Evolutionary conservation across 2,329 filamentous ascomycete species (phyloP).

Genomic region (Cladophialophora yegresii): DNA sequence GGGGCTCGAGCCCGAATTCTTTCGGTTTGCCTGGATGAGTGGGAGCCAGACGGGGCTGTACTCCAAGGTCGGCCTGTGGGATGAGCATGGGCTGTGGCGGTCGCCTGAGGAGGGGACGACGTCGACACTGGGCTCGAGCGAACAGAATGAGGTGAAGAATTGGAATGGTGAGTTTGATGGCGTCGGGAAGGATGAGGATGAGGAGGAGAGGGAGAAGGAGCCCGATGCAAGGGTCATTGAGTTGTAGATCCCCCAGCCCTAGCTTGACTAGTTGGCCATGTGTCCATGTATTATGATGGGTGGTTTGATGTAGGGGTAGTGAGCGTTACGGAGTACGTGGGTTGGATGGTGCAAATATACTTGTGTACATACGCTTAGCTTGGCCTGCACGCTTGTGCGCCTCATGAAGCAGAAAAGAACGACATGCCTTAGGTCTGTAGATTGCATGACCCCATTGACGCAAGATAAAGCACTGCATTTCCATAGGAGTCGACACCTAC

Average conservation of each 20-base stretch:
- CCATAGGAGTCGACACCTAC: too few relatives aligned
- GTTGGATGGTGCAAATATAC: background rate
- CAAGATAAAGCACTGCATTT: too few relatives aligned
- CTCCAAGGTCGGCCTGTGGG: constrained; percentile 34
- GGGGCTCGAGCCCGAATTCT: constrained; percentile 44
- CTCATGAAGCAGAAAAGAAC: background rate
- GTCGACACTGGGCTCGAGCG: background rate
- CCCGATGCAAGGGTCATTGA: background rate
- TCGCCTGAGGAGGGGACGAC: constrained; percentile 4
- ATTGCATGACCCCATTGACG: too few relatives aligned
- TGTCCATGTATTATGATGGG: background rate
- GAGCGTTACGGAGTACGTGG: background rate
- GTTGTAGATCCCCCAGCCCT: background rate
- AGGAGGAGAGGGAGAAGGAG: background rate
- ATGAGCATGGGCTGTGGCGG: constrained; percentile 34
- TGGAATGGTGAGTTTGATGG: constrained; percentile 4
- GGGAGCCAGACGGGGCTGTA: constrained; percentile 34
- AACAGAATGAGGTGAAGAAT: constrained; percentile 7
- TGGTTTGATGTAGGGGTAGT: background rate
- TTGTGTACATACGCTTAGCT: background rate
- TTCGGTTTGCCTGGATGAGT: constrained; percentile 51
- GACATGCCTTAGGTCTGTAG: background rate
- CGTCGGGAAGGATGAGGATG: constrained; percentile 4
- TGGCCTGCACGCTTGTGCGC: background rate
- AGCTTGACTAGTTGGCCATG: background rate